phyloP scores from a whole-genome alignment of 1,284 basidiomycete genomes.

The Puccinia horiana region DNA sequence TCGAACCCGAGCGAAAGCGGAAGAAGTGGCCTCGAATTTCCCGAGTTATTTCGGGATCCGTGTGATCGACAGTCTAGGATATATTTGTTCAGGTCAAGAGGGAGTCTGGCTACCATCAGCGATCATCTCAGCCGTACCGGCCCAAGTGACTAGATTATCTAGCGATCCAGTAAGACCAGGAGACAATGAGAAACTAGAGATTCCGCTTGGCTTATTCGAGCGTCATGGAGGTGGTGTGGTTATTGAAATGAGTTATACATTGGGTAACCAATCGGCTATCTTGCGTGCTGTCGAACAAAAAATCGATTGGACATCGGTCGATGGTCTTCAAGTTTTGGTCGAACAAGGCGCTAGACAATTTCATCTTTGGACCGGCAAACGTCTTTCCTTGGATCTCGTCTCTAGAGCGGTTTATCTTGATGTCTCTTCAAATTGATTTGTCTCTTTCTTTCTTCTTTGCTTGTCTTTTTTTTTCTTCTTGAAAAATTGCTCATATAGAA shows the following conservation, averaged over 20 bases:
- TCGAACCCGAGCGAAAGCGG: slow-evolving; percentile 73
- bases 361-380: slow-evolving; percentile 70
- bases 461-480: background rate
- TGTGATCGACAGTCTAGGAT: slow-evolving; percentile 66
- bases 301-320: slow-evolving; percentile 70
- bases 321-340: slow-evolving; percentile 78
- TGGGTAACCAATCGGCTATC: slow-evolving; percentile 69
- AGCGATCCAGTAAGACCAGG: slow-evolving; percentile 54
- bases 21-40: slow-evolving; percentile 70
- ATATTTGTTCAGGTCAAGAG: slow-evolving; percentile 65
- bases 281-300: slow-evolving; percentile 62
- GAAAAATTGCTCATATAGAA: background rate
- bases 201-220: slow-evolving; percentile 63
- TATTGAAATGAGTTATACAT: slow-evolving; percentile 89
- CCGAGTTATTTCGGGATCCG: slow-evolving; percentile 66
- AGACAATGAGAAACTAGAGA: background rate
- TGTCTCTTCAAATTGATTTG: background rate
- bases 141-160: slow-evolving; percentile 54
- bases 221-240: slow-evolving; percentile 66
- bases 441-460: background rate
- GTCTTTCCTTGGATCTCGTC: slow-evolving; percentile 42
- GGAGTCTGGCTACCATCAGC: slow-evolving; percentile 70
- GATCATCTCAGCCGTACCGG: slow-evolving; percentile 71
- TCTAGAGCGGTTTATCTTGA: slow-evolving; percentile 47
- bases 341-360: slow-evolving; percentile 86